phyloP scores from a whole-genome alignment of 2,329 filamentous ascomycete species.

The Emergomyces orientalis region DNA sequence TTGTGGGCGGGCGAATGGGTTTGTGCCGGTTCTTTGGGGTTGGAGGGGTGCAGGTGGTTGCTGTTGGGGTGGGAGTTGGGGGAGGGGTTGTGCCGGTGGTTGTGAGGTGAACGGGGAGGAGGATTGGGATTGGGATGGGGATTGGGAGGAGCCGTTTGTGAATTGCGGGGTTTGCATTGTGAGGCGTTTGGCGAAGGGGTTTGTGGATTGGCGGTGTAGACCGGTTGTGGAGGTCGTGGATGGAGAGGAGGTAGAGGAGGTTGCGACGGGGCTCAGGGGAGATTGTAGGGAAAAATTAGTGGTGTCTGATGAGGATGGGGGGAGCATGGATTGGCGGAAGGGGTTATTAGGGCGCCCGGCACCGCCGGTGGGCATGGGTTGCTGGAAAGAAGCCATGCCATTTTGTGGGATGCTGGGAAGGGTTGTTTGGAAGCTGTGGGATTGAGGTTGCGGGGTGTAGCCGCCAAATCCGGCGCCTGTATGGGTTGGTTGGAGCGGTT shows the following conservation, averaged over 20 bases:
- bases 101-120: slow-evolving; percentile 23
- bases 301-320: slow-evolving; percentile 39
- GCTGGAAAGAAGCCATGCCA: slow-evolving; percentile 40
- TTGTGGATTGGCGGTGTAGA: slow-evolving; percentile 60
- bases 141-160: slow-evolving; percentile 14
- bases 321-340: slow-evolving; percentile 83
- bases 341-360: slow-evolving; percentile 70
- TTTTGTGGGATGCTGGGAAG: slow-evolving; percentile 43
- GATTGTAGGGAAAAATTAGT: slow-evolving; percentile 13
- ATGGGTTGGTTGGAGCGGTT: slow-evolving; percentile 49
- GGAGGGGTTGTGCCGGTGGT: slow-evolving; percentile 33
- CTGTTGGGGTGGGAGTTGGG: slow-evolving; percentile 40
- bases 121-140: background rate
- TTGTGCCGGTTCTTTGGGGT: slow-evolving; percentile 58
- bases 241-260: slow-evolving; percentile 22
- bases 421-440: slow-evolving; percentile 33
- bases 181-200: slow-evolving; percentile 68
- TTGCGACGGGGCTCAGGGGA: slow-evolving; percentile 22
- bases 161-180: slow-evolving; percentile 26
- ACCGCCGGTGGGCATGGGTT: slow-evolving; percentile 28
- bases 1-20: slow-evolving; percentile 56
- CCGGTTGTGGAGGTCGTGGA: slow-evolving; percentile 37
- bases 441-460: slow-evolving; percentile 61
- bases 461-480: slow-evolving; percentile 78
- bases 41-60: slow-evolving; percentile 37